Evolutionary conservation across 2,329 filamentous ascomycete genomes (phyloP), one percentile per base, ranked within the genome.

Genomic region (Mycosphaerella arachidis): DNA sequence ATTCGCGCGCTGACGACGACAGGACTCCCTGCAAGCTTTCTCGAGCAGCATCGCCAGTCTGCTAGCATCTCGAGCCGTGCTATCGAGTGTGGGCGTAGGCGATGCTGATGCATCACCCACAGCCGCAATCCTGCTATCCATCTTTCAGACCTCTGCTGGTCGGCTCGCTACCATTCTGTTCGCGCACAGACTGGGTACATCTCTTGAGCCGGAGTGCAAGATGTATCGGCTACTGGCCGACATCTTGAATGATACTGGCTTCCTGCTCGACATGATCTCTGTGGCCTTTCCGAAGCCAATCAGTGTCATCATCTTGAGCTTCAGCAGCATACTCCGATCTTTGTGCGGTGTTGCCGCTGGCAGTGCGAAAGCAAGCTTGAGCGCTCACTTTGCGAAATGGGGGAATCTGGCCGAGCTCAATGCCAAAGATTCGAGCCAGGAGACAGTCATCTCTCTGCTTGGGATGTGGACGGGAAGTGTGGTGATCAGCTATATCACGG

Each of bases 371-470:
- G 93, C 93, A 1, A 92, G 89, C 62, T 77, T 99, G 67, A 94
- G 90, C 71, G 89, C 91, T 10, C 94, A 99, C 76, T 97, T 99
- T 79, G 92, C 93, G 8, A 85, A 82, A 66, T 86, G 86, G 71
- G 90, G 91, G 40, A 97, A 97, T 73, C 77, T 97, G 48, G 93
- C 91, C 1, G 93, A 97, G 74, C 81, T 99, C 58, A 97, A 97
- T 76, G 92, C 93, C 58, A 87, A 96, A 82, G 93, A 97, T 73
- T 92, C 92, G 12, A 95, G 90, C 66, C 94, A 97, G 77, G 94
- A 97, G 76, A 97, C 93, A 0, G 86, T 96, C 20, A 90, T 99
- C 58, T 93, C 91, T 1, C 80, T 97, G 29, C 63, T 96, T 35
- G 94, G 94, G 1, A 92, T 97, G 84, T 81, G 96, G 78, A 85